phyloP scores from a whole-genome alignment of 805 yeast genomes.

The Ogataea parapolymorpha region DNA sequence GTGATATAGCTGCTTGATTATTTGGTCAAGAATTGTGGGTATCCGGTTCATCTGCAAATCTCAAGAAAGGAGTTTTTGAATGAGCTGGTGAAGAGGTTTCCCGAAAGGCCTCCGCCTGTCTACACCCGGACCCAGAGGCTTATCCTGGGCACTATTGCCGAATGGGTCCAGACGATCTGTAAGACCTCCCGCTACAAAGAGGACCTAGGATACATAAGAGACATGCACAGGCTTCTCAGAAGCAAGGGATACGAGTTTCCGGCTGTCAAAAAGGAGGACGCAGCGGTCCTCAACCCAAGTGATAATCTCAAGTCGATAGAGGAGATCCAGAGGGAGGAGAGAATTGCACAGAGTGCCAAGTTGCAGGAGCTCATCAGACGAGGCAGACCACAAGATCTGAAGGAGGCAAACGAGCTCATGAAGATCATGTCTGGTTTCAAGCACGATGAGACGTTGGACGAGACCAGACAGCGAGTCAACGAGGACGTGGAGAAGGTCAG shows the following conservation, averaged over 20 bases:
- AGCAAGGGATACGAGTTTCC: conserved; percentile 95
- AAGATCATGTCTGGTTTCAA: conserved; percentile 97
- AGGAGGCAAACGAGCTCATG: conserved; percentile 96
- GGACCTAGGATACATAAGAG: conserved; percentile 87
- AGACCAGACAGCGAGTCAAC: conserved; percentile 72
- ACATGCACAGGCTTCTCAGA: conserved; percentile 87
- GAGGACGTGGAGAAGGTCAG: conserved; percentile 81
- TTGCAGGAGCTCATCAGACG: conserved; percentile 92
- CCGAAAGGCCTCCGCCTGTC: conserved; percentile 88
- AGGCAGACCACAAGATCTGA: conserved; percentile 92
- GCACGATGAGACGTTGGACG: conserved; percentile 67
- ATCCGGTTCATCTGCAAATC: conserved; percentile 92
- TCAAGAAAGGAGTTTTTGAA: conserved; percentile 93
- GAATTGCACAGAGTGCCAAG: conserved; percentile 89
- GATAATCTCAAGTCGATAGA: conserved; percentile 84
- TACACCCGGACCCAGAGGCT: conserved; percentile 80
- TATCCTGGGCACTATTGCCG: conserved; percentile 87
- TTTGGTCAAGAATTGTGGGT: conserved; percentile 95
- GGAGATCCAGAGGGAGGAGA: conserved; percentile 90
- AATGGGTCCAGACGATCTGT: conserved; percentile 96
- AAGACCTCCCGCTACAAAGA: conserved; percentile 85
- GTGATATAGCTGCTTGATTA: conserved; percentile 59
- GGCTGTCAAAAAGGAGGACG: conserved; percentile 82
- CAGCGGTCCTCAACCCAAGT: conserved; percentile 87
- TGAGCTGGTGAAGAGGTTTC: conserved; percentile 88